Percentiles rank a stretch among this genome's conserved stretches.
Conservation (phyloP, 768 basidiomycete genomes). For the Boletus vermiculosoides region DNA sequence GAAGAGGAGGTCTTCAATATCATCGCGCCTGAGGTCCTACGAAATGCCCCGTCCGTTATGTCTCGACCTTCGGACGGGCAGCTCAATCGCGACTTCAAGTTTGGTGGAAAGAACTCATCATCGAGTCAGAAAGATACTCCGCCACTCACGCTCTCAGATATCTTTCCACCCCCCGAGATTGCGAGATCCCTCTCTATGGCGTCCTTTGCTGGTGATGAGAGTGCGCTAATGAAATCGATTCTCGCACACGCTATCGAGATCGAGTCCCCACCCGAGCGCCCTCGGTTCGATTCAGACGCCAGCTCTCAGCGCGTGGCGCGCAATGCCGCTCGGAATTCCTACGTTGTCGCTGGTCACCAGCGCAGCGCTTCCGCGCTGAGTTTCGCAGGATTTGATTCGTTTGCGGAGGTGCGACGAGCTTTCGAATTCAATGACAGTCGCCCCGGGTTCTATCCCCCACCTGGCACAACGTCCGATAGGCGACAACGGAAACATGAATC, state of each 20-base stretch:
- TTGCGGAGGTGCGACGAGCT: constrained; percentile 74
- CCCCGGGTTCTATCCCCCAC: constrained; percentile 64
- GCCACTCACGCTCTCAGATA: constrained; percentile 63
- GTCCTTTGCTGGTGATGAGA: constrained; percentile 48
- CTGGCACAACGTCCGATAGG: constrained; percentile 35
- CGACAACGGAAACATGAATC: constrained; percentile 56
- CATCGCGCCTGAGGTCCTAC: constrained; percentile 16
- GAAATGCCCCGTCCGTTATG: constrained; percentile 32
- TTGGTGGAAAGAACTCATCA: constrained; percentile 50
- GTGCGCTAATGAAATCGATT: constrained; percentile 55
- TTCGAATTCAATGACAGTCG: constrained; percentile 70
- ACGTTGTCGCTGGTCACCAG: constrained; percentile 26
- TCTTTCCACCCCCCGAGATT: constrained; percentile 65
- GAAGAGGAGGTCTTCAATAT: constrained; percentile 33
- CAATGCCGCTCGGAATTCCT: constrained; percentile 19
- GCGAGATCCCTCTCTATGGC: constrained; percentile 47
- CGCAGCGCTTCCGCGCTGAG: constrained; percentile 52
- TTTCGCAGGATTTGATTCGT: constrained; percentile 72
- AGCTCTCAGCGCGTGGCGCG: constrained; percentile 38
- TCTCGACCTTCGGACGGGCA: constrained; percentile 60
- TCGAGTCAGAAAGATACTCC: constrained; percentile 9
- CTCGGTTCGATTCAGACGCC: constrained; percentile 45
- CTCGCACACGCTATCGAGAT: constrained; percentile 46
- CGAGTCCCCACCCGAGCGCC: constrained; percentile 31
- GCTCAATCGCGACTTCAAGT: constrained; percentile 71